Conservation (phyloP, 2,329 filamentous ascomycete genomes). For the Bertia moriformis region DNA sequence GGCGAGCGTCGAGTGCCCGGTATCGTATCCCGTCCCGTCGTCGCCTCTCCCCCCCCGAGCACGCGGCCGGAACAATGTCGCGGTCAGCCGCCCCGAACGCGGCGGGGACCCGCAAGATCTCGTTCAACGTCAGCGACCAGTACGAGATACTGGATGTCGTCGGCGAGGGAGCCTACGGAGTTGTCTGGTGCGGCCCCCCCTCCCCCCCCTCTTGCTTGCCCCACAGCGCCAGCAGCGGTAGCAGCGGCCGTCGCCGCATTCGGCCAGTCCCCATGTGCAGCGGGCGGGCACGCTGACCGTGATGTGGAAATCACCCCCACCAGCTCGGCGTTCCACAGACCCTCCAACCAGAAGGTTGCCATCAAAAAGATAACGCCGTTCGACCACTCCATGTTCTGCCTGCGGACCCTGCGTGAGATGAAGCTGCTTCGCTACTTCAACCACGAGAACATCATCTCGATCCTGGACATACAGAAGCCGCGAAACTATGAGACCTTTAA, state of each 20-base stretch:
- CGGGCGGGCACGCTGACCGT: no score
- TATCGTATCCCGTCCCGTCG: slow-evolving; percentile 5
- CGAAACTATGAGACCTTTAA: slow-evolving; percentile 91
- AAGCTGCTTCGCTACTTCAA: slow-evolving; percentile 98
- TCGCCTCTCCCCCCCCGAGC: not conserved
- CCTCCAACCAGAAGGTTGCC: slow-evolving; percentile 92
- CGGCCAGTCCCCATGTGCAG: not conserved
- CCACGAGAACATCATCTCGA: slow-evolving; percentile 99
- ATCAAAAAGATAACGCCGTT: slow-evolving; percentile 99
- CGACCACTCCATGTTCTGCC: slow-evolving; percentile 97
- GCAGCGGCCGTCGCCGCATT: not conserved
- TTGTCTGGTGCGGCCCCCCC: slow-evolving; percentile 68
- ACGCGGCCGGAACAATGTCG: slow-evolving; percentile 36
- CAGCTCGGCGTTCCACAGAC: slow-evolving; percentile 94
- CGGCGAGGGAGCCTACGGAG: slow-evolving; percentile 93
- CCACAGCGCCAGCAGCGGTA: no score
- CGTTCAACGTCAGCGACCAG: slow-evolving; percentile 98
- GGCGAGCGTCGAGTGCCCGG: no score
- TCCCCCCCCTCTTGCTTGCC: no score
- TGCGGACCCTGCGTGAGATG: slow-evolving; percentile 95
- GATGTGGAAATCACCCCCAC: slow-evolving; percentile 3
- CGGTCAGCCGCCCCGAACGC: slow-evolving; percentile 40
- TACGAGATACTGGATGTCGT: slow-evolving; percentile 99
- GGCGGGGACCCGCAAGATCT: slow-evolving; percentile 83
- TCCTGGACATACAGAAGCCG: slow-evolving; percentile 96